Percentiles rank a stretch among this genome's conserved stretches.
Conservation (phyloP, 495 filamentous ascomycete species). For the Coniosporium apollinis region DNA sequence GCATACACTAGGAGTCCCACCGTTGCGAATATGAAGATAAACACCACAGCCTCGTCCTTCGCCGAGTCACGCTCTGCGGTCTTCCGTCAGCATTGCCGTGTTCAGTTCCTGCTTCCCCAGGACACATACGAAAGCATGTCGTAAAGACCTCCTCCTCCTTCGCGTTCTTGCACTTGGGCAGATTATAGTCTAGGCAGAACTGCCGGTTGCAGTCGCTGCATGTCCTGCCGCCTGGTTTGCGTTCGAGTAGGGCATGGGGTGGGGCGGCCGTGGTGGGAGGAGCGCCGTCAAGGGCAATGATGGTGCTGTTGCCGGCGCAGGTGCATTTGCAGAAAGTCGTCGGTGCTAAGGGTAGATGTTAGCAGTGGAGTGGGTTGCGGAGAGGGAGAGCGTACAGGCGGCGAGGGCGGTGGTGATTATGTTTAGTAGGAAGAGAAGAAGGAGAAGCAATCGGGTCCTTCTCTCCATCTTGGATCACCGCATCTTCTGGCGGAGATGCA, state of each 20-base stretch:
- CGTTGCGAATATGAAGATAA: slow-evolving; percentile 80
- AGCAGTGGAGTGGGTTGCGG: neutral
- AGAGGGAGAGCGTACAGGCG: slow-evolving; percentile 14
- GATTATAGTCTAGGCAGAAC: slow-evolving; percentile 71
- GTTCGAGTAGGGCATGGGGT: slow-evolving; percentile 6
- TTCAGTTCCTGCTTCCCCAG: neutral
- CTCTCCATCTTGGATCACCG: neutral
- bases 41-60: slow-evolving; percentile 82
- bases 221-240: slow-evolving; percentile 22
- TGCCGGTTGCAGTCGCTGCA: slow-evolving; percentile 83
- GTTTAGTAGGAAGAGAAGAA: slow-evolving; percentile 15
- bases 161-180: slow-evolving; percentile 75
- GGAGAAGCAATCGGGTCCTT: slow-evolving; percentile 6
- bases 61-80: slow-evolving; percentile 58
- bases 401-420: slow-evolving; percentile 15
- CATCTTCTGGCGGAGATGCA: neutral
- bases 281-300: slow-evolving; percentile 49
- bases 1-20: slow-evolving; percentile 72
- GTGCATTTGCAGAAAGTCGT: slow-evolving; percentile 97
- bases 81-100: neutral
- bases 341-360: slow-evolving; percentile 22
- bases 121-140: slow-evolving; percentile 63
- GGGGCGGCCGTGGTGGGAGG: neutral
- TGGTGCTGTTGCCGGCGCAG: slow-evolving; percentile 79
- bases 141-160: slow-evolving; percentile 76